Percentiles rank a stretch among this genome's conserved stretches.
phyloP scores from a whole-genome alignment of 106 monocot species.

The Apostasia ramifera region DNA sequence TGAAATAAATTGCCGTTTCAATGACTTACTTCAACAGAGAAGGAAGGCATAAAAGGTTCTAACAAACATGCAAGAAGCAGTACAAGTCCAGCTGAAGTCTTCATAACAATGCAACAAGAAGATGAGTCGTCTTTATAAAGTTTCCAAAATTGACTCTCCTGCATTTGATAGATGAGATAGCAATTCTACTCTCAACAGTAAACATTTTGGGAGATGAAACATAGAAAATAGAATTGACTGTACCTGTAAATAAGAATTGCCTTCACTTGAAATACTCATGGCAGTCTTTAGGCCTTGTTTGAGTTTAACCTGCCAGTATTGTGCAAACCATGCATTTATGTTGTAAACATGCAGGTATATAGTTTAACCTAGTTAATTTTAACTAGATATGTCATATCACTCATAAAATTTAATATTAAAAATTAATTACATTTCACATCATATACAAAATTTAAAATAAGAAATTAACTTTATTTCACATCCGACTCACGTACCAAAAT shows the following conservation, averaged over 20 bases:
- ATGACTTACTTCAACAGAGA: conserved; percentile 65
- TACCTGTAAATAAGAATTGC: conserved; percentile 92
- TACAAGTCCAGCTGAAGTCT: conserved; percentile 84
- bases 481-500: too few species aligned
- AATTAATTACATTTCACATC: not conserved
- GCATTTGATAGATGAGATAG: conserved; percentile 3
- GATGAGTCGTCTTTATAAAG: conserved; percentile 83
- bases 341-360: too few species aligned
- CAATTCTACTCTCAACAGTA: too few species aligned
- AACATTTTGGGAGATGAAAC: not conserved
- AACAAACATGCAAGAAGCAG: conserved; percentile 83
- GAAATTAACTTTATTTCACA: too few species aligned
- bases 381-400: too few species aligned
- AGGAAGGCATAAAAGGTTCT: conserved; percentile 98
- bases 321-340: not conserved
- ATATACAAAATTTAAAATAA: not conserved
- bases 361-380: not conserved
- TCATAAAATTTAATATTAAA: too few species aligned
- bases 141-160: conserved; percentile 98
- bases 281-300: conserved; percentile 89
- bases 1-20: not conserved
- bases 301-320: conserved; percentile 65
- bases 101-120: conserved; percentile 80
- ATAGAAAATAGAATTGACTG: not conserved
- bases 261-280: conserved; percentile 92